A percentile compares a stretch with the other conserved stretches of the same genome.
phyloP scores from a whole-genome alignment of 306 rosid species.

The Dryas octopetala region DNA sequence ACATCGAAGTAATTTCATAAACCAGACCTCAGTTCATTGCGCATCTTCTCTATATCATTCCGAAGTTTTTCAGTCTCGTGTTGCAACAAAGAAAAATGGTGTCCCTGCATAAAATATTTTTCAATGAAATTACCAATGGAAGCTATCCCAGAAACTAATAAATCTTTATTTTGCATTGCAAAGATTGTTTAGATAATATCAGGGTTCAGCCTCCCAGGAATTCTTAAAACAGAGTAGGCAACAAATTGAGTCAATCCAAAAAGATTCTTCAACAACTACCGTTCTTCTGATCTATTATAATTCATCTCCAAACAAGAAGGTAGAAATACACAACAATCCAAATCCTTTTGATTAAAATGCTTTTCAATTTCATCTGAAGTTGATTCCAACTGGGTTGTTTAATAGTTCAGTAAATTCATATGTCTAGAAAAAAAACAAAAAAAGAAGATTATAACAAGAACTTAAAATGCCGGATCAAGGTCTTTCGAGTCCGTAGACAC shows the following conservation, averaged over 20 bases:
- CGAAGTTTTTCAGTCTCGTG: conserved; percentile 89
- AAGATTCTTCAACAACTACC: not conserved
- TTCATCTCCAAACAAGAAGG: not conserved
- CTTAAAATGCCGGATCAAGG: not conserved
- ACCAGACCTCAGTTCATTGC: conserved; percentile 78
- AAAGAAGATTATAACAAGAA: not conserved
- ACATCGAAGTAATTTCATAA: not conserved
- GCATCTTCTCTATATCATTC: conserved; percentile 93
- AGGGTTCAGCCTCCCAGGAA: not conserved
- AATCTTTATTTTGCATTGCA: conserved; percentile 1
- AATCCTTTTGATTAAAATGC: too few relatives aligned
- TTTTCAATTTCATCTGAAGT: not conserved
- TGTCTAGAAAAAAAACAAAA: not conserved
- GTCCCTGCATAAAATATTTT: conserved; percentile 57
- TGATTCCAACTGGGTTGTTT: not conserved
- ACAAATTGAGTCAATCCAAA: not conserved
- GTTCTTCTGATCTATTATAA: not conserved
- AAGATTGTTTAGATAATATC: not conserved
- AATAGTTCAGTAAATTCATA: not conserved
- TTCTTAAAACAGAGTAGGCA: not conserved
- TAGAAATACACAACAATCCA: not conserved
- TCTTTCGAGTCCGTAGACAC: not conserved
- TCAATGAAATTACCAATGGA: conserved; percentile 7
- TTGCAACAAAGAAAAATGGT: conserved; percentile 88
- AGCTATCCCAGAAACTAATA: conserved; percentile 19